These are phyloP conservation scores for Colletotrichum lini DNA, from an alignment of 2,329 filamentous ascomycete genomes.

Conservation along the genomic window DNA sequence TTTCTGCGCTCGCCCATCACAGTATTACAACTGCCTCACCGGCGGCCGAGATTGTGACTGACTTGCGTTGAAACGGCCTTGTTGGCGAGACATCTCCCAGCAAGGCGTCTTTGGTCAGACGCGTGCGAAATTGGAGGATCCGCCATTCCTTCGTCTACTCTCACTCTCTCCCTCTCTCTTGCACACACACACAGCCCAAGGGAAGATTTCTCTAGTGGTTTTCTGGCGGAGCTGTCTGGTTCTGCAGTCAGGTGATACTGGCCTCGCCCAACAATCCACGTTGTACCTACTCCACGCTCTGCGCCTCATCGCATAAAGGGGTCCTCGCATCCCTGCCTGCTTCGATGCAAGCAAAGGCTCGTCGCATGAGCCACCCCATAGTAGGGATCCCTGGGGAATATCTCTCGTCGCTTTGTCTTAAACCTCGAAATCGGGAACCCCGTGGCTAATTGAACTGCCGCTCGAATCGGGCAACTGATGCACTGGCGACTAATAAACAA, in stretches of 20 bases:
- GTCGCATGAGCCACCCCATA: slow-evolving; percentile 35
- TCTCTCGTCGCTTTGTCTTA: neutral
- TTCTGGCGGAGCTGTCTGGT: neutral
- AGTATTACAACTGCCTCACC: neutral
- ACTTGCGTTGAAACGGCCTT: slow-evolving; percentile 17
- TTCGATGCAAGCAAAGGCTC: slow-evolving; percentile 36
- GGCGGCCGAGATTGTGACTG: slow-evolving; percentile 1
- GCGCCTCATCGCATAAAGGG: slow-evolving; percentile 41
- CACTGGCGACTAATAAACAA: neutral
- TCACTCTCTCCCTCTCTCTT: no score
- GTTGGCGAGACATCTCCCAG: neutral
- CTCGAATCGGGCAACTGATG: neutral
- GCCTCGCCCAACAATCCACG: slow-evolving; percentile 12
- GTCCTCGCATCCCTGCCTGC: slow-evolving; percentile 28
- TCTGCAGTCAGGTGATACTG: neutral
- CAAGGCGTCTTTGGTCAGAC: slow-evolving; percentile 19
- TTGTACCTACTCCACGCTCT: slow-evolving; percentile 28
- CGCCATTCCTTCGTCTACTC: slow-evolving; percentile 17
- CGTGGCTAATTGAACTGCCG: neutral
- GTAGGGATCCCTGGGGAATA: slow-evolving; percentile 12
- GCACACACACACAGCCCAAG: no score
- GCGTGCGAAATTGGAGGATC: slow-evolving; percentile 23
- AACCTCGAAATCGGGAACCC: slow-evolving; percentile 7
- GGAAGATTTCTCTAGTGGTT: no score
- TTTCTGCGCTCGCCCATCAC: neutral